Evolutionary conservation across 495 filamentous ascomycete genomes (phyloP), one percentile per base, ranked within the genome.

Genomic region (Neurospora sp.): DNA sequence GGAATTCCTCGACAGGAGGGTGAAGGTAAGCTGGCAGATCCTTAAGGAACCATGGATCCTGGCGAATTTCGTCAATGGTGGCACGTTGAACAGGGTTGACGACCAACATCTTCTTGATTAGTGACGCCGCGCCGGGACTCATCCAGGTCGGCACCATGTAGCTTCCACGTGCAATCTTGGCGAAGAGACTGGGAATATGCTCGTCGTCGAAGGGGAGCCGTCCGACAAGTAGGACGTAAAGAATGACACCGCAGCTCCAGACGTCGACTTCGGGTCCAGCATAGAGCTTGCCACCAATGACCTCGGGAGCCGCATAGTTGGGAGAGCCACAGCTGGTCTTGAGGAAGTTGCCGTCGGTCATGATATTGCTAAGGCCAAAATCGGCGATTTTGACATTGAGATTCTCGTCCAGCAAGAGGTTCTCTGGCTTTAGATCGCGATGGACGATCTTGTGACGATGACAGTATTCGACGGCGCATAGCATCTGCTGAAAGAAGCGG

Each of bases 351-450:
- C 96, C 96, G 77, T 99, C 96, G 10, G 96, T 98, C 95, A 99
- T 98, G 82, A 99, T 98, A 78, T 99, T 99, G 84, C 95, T 98
- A 70, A 99, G 84, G 71, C 96, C 96, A 76, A 99, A 99, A 84
- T 99, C 96, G 70, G 96, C 96, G 81, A 99, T 98, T 85, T 99
- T 99, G 77, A 99, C 96, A 78, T 98, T 97, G 78, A 97, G 91
- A 69, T 94, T 87, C 73, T 93, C 91, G 82, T 99, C 96, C 74
- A 99, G 89, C 61, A 99, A 87, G 37, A 99, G 84, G 80, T 99
- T 99, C 87, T 99, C 96, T 7, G 96, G 96, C 80, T 99, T 99
- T 75, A 99, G 84, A 82, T 99, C 96, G 81, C 96, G 91, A 82
- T 99, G 96, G 16, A 98, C 96, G 76, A 99, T 97, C 82, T 98